A percentile compares a stretch with the other conserved stretches of the same genome.
Conservation (phyloP, 108 stramenopile genomes). For the Skeletonema costatum region DNA sequence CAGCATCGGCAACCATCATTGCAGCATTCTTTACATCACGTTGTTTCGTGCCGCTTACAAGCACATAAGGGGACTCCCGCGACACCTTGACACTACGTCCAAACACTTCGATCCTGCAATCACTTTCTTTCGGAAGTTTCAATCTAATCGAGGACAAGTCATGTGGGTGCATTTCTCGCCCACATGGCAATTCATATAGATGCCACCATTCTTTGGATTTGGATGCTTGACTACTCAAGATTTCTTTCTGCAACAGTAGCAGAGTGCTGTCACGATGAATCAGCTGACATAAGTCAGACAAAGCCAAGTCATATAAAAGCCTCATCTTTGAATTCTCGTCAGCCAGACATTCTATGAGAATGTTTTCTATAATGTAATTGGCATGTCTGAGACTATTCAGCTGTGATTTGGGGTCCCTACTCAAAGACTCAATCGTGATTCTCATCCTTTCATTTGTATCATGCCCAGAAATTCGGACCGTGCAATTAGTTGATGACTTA, state of each 20-base stretch:
- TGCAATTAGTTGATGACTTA: not conserved
- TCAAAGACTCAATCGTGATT: not conserved
- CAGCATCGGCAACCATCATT: not conserved
- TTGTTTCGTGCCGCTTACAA: not conserved
- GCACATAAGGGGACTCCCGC: not conserved
- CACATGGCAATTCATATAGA: not conserved
- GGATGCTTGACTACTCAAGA: too few relatives aligned
- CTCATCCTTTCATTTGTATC: not conserved
- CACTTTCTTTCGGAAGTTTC: not conserved
- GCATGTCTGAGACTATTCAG: not conserved
- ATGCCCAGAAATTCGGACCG: not conserved
- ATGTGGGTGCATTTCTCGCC: not conserved
- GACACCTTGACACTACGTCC: not conserved
- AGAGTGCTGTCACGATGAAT: too few relatives aligned
- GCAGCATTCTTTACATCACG: not conserved
- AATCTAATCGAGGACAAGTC: not conserved
- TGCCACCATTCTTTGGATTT: not conserved
- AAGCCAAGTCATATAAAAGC: not conserved
- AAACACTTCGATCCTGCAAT: not conserved
- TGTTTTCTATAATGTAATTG: not conserved
- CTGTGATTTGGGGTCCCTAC: not conserved
- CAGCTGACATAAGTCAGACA: not conserved
- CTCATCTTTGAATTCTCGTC: not conserved
- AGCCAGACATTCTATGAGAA: not conserved
- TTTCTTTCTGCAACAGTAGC: too few relatives aligned